A percentile compares a stretch with the other conserved stretches of the same genome.
These are phyloP conservation scores for Penicillium mononematosum DNA, from an alignment of 495 filamentous ascomycete genomes.

Conservation along the genomic window DNA sequence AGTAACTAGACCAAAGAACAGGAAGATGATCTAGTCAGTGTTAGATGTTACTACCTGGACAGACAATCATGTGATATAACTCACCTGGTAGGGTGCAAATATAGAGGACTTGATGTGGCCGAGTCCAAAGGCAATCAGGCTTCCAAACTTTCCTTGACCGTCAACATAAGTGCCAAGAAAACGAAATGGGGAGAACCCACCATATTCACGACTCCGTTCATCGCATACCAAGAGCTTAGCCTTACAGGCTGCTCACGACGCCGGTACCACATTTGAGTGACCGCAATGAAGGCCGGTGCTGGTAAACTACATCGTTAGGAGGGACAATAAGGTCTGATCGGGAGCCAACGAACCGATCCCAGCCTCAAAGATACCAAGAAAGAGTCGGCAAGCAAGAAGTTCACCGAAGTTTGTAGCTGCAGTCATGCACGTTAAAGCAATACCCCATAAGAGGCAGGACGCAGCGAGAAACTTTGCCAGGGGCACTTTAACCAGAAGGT, in stretches of 20 bases:
- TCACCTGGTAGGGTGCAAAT: constrained; percentile 56
- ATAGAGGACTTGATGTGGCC: constrained; percentile 54
- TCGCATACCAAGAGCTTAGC: constrained; percentile 60
- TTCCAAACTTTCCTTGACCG: constrained; percentile 33
- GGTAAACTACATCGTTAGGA: constrained; percentile 3
- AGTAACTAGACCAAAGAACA: constrained; percentile 55
- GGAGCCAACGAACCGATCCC: constrained; percentile 36
- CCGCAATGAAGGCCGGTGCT: constrained; percentile 59
- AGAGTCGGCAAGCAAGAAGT: constrained; percentile 55
- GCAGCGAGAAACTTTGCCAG: constrained; percentile 55
- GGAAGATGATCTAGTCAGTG: constrained; percentile 48
- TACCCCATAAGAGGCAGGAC: constrained; percentile 60
- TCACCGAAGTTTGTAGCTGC: constrained; percentile 54
- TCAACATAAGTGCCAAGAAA: neutral
- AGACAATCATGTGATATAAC: constrained; percentile 11
- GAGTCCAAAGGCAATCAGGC: constrained; percentile 57
- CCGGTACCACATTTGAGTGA: constrained; percentile 64
- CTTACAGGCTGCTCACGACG: constrained; percentile 58
- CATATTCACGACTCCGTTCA: constrained; percentile 57
- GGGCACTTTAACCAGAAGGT: constrained; percentile 40
- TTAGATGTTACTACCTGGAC: neutral
- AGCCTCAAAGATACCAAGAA: constrained; percentile 63
- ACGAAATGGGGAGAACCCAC: constrained; percentile 24
- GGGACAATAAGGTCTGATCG: neutral
- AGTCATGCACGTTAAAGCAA: constrained; percentile 54